phyloP scores from a whole-genome alignment of 495 filamentous ascomycete genomes.

The Patellaria atrata region DNA sequence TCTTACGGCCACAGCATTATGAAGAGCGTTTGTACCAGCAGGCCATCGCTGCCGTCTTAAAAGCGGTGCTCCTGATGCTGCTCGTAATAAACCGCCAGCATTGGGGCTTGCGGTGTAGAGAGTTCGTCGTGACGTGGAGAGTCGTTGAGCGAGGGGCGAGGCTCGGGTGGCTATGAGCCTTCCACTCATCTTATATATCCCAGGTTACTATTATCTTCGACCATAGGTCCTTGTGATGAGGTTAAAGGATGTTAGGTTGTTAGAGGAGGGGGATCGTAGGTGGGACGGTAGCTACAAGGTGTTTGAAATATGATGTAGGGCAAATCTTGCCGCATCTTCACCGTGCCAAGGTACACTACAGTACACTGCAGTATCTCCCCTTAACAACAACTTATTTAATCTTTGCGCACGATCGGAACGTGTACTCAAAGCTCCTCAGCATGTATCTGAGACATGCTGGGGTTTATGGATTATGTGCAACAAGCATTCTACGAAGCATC shows the following conservation, averaged over 20 bases:
- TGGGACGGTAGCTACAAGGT: too few species aligned
- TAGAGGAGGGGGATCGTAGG: too few species aligned
- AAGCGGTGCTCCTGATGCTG: constrained; percentile 45
- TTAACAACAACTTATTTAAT: too few species aligned
- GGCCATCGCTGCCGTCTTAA: constrained; percentile 55
- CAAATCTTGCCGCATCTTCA: too few species aligned
- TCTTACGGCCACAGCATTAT: constrained; percentile 73
- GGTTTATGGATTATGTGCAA: constrained; percentile 97
- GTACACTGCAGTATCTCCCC: too few species aligned
- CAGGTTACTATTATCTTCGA: too few species aligned
- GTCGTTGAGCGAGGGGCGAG: constrained; percentile 46
- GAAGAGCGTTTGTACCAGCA: constrained; percentile 56
- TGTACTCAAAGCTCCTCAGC: too few species aligned
- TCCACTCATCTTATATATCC: constrained; percentile 77
- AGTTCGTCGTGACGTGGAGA: constrained; percentile 47
- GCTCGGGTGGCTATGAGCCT: constrained; percentile 64
- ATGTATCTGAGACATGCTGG: constrained; percentile 62
- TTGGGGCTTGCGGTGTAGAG: constrained; percentile 42
- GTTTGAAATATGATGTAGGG: too few species aligned
- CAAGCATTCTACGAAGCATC: constrained; percentile 78
- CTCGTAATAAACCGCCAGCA: constrained; percentile 55
- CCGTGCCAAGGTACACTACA: too few species aligned
- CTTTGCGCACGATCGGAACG: too few species aligned
- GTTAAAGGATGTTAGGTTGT: too few species aligned
- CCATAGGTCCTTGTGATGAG: too few species aligned